A percentile compares a stretch with the other conserved stretches of the same genome.
phyloP scores from a whole-genome alignment of 1,284 basidiomycete species.

The Ustilago crameri region DNA sequence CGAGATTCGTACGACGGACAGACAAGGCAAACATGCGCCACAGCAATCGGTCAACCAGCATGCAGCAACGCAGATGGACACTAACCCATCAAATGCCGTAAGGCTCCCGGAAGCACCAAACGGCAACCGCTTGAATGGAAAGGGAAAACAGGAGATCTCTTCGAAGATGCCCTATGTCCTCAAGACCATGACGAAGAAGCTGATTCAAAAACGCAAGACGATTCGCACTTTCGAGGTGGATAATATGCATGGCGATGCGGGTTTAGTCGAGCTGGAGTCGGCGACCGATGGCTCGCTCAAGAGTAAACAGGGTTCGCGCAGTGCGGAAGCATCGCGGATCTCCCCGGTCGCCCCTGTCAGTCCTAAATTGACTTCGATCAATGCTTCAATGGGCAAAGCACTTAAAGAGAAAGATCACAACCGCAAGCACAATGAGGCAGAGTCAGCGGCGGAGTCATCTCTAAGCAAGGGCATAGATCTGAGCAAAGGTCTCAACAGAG shows the following conservation, averaged over 20 bases:
- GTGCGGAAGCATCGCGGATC: conserved; percentile 8
- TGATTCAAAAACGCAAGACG: conserved; percentile 69
- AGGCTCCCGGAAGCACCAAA: conserved; percentile 36
- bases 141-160: conserved; percentile 5
- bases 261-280: background rate
- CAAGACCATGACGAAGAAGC: conserved; percentile 70
- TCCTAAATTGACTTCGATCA: conserved; percentile 20
- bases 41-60: background rate
- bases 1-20: conserved; percentile 39
- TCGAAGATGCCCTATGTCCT: conserved; percentile 70
- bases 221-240: conserved; percentile 63
- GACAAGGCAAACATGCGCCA: background rate
- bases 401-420: conserved; percentile 1
- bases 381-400: conserved; percentile 6
- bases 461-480: conserved; percentile 15
- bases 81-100: background rate
- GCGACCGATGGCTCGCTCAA: background rate
- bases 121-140: conserved; percentile 9
- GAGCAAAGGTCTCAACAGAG: conserved; percentile 27
- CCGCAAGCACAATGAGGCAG: background rate
- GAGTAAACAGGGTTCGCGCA: background rate
- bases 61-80: background rate
- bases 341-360: conserved; percentile 5
- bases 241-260: conserved; percentile 17
- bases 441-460: background rate